These are phyloP conservation scores for Lichtheimia ornata DNA, from an alignment of 371 early-diverging fungal species.

Conservation along the genomic window DNA sequence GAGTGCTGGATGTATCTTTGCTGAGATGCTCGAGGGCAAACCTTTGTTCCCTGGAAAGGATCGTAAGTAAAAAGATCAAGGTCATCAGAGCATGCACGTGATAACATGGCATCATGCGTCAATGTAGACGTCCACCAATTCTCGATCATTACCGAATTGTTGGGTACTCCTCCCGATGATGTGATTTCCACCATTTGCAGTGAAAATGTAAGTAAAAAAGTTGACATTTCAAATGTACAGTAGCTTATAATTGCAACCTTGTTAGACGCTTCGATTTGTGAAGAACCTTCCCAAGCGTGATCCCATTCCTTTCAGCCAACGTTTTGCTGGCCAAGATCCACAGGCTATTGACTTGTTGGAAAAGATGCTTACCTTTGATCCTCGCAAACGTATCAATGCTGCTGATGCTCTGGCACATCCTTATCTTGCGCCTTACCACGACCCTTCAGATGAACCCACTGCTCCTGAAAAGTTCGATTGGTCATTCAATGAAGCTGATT, in stretches of 20 bases:
- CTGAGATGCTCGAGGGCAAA: slow-evolving; percentile 95
- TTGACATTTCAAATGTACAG: background rate
- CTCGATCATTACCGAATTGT: slow-evolving; percentile 88
- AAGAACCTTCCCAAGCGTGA: slow-evolving; percentile 83
- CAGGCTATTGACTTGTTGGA: slow-evolving; percentile 87
- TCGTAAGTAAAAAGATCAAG: slow-evolving; percentile 58
- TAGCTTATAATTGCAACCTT: background rate
- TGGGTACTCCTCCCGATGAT: slow-evolving; percentile 94
- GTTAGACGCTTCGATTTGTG: slow-evolving; percentile 87
- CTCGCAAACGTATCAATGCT: slow-evolving; percentile 88
- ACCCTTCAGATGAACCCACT: slow-evolving; percentile 88
- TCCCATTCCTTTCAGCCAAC: slow-evolving; percentile 76
- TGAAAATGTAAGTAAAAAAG: slow-evolving; percentile 68
- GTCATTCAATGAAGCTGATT: slow-evolving; percentile 92
- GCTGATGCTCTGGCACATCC: slow-evolving; percentile 86
- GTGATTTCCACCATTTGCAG: slow-evolving; percentile 92
- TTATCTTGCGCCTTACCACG: slow-evolving; percentile 91
- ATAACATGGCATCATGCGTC: background rate
- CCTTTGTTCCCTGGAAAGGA: slow-evolving; percentile 97
- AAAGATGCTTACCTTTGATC: slow-evolving; percentile 92
- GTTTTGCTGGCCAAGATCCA: slow-evolving; percentile 49
- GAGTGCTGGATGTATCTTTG: slow-evolving; percentile 99
- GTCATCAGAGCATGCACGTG: background rate
- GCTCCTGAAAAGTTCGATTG: slow-evolving; percentile 89
- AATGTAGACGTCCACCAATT: slow-evolving; percentile 87